phyloP scores from a whole-genome alignment of 768 basidiomycete species.

The Scleroderma bovista region DNA sequence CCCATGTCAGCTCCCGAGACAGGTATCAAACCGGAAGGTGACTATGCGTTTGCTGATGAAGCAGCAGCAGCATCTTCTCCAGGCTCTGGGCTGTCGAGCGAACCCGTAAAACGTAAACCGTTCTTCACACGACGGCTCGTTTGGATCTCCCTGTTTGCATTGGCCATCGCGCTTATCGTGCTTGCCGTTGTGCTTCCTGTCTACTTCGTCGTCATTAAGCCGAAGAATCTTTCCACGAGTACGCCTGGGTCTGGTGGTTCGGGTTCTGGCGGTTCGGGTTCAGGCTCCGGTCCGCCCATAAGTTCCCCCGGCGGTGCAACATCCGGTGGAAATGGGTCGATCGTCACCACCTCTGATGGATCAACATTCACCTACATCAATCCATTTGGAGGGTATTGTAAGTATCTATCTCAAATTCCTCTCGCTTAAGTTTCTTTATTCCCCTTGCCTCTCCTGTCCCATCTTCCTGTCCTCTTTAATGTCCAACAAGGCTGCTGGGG shows the following conservation, averaged over 20 bases:
- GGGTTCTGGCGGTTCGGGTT: slow-evolving; percentile 6
- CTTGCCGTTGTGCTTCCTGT: slow-evolving; percentile 40
- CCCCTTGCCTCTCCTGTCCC: background rate
- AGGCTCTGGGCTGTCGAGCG: background rate
- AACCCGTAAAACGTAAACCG: slow-evolving; percentile 12
- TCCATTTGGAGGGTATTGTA: slow-evolving; percentile 69
- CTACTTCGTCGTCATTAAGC: slow-evolving; percentile 26
- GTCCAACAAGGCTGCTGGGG: too few relatives aligned
- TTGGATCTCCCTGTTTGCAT: slow-evolving; percentile 25
- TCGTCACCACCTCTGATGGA: slow-evolving; percentile 60
- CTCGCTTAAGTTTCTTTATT: background rate
- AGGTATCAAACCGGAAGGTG: background rate
- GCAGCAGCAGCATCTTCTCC: background rate
- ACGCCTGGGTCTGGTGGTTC: slow-evolving; percentile 3
- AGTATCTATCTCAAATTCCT: slow-evolving; percentile 21
- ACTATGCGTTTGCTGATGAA: background rate
- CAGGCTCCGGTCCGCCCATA: background rate
- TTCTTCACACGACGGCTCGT: slow-evolving; percentile 16
- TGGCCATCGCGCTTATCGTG: slow-evolving; percentile 24
- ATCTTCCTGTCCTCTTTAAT: too few relatives aligned
- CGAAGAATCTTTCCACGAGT: slow-evolving; percentile 6
- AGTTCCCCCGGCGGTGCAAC: slow-evolving; percentile 11
- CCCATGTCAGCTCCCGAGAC: background rate
- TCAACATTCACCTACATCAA: slow-evolving; percentile 73
- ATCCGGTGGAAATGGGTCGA: slow-evolving; percentile 65